Conservation (phyloP, 352 stramenopile species). For the Pythium coloratum region DNA sequence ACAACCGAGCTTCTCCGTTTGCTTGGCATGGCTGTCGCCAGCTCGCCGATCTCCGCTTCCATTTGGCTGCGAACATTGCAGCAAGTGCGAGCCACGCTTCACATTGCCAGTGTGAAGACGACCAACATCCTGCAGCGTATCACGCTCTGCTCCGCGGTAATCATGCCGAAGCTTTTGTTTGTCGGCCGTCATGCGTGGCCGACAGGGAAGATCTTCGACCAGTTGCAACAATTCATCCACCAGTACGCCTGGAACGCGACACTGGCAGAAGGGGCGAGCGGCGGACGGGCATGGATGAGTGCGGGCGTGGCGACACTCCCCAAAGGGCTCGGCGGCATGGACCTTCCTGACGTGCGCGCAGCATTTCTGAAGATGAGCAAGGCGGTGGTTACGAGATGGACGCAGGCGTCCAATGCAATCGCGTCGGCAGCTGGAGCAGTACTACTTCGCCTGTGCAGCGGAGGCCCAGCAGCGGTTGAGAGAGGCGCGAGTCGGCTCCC, state of each 20-base stretch:
- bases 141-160: not conserved
- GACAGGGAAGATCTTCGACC: not conserved
- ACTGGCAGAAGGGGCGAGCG: not conserved
- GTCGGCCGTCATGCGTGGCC: slow-evolving; percentile 7
- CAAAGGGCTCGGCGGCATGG: not conserved
- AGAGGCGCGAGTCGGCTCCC: not conserved
- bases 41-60: not conserved
- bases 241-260: not conserved
- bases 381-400: not conserved
- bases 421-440: not conserved
- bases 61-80: not conserved
- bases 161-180: slow-evolving; percentile 17
- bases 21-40: not conserved
- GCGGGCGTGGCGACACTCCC: not conserved
- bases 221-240: slow-evolving; percentile 2
- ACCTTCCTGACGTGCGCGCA: not conserved
- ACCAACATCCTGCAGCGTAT: slow-evolving; percentile 7
- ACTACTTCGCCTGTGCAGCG: not conserved
- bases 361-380: not conserved
- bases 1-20: not conserved
- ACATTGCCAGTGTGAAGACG: slow-evolving; percentile 1
- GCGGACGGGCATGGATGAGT: not conserved
- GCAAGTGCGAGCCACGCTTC: not conserved
- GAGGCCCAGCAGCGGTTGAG: not conserved
- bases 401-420: not conserved